phyloP scores from a whole-genome alignment of 139 green algal genomes.

The Axilococcus clingmanii region DNA sequence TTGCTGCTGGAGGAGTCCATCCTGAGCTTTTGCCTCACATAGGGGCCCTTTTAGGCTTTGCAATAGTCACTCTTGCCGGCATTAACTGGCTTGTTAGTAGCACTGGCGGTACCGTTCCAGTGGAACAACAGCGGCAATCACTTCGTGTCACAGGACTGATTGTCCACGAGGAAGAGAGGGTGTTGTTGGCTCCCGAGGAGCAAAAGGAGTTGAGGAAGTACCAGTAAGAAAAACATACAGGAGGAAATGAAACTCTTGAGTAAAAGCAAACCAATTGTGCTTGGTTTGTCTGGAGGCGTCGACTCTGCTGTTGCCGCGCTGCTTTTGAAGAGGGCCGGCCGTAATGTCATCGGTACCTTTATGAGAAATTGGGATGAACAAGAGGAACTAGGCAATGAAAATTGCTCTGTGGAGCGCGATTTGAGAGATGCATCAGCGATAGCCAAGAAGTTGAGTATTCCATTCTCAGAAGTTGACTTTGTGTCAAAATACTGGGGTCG shows the following conservation, averaged over 20 bases:
- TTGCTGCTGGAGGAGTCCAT: too few relatives aligned
- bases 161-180: too few relatives aligned
- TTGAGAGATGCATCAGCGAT: constrained; percentile 14
- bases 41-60: too few relatives aligned
- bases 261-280: constrained; percentile 38
- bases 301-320: constrained; percentile 67
- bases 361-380: constrained; percentile 77
- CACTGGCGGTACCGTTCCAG: too few relatives aligned
- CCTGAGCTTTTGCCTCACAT: too few relatives aligned
- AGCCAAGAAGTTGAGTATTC: constrained; percentile 44
- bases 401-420: constrained; percentile 39
- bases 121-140: too few relatives aligned
- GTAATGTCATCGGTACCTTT: constrained; percentile 55
- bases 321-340: constrained; percentile 37
- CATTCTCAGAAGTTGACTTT: constrained; percentile 64
- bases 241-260: background rate
- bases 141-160: too few relatives aligned
- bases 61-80: too few relatives aligned
- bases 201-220: background rate
- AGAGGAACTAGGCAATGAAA: constrained; percentile 53
- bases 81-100: too few relatives aligned
- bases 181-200: constrained; percentile 1
- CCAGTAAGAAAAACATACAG: constrained; percentile 1
- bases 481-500: constrained; percentile 56
- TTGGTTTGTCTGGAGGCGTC: constrained; percentile 69